Evolutionary conservation across 768 basidiomycete genomes (phyloP), one percentile per base, ranked within the genome.

Genomic region (Podaxis mareebaensis): DNA sequence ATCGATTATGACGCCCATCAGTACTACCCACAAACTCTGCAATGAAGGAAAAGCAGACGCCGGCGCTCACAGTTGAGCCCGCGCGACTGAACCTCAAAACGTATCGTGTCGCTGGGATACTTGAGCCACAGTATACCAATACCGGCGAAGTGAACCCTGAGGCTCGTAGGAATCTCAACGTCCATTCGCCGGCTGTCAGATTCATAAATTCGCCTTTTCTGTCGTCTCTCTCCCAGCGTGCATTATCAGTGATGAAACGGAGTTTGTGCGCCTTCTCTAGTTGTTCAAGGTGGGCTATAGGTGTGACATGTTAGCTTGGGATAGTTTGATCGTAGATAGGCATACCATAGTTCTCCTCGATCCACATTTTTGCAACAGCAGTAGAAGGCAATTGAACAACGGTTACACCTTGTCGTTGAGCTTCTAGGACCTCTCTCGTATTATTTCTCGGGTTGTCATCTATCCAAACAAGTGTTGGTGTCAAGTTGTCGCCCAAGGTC

Each of bases 161-260:
- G 15, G 68, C 67, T 8, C 72, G 71, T 28, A 74, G 64, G 59
- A 67, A 73, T 1, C 70, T 68, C 8, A 74, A 38, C 17, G 72
- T 68, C 24, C 59, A 67, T 62, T 74, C 69, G 11, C 73, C 73
- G 1, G 72, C 73, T 2, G 68, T 36, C 20, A 69, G 36, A 56
- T 71, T 72, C 39, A 69, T 39, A 51, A 65, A 66, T 33, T 30
- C 52, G 33, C 40, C 60, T 10, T 30, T 33, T 5, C 30, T 13
- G 8, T 24, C n/a, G 6, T 52, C 54, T 6, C 46, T 33, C 58
- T 75, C 74, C 30, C 64, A 61, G 2, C 75, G 70, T 20, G 63
- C 64, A 55, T 77, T 75, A 24, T 75, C 75, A 3, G 74, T 70
- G 51, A 77, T 74, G 63, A 75, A 71, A 15, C 71, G 73, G 3